phyloP scores from a whole-genome alignment of 2,329 filamentous ascomycete genomes.

The Diplodia seriata region DNA sequence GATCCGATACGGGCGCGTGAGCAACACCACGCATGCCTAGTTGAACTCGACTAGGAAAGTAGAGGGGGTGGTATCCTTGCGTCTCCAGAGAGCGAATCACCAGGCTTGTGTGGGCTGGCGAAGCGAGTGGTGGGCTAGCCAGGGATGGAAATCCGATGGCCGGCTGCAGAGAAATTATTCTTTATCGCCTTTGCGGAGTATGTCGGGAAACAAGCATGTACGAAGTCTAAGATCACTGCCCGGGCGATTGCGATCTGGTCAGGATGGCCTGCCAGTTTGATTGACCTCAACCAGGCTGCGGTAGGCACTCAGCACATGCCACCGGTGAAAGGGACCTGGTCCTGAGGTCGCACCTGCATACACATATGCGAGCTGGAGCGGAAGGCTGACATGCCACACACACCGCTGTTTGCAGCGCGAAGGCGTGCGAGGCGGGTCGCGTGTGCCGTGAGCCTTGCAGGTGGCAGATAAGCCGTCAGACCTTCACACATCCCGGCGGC shows the following conservation, averaged over 20 bases:
- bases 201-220: not conserved
- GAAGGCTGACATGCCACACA: slow-evolving; percentile 16
- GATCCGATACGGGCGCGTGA: too few species aligned
- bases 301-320: slow-evolving; percentile 7
- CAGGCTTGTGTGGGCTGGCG: slow-evolving; percentile 19
- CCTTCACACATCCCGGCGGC: not conserved
- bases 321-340: not conserved
- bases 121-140: slow-evolving; percentile 24
- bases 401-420: slow-evolving; percentile 13
- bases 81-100: not conserved
- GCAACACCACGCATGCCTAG: not conserved
- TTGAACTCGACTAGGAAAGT: not conserved
- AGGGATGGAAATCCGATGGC: slow-evolving; percentile 23
- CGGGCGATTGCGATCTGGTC: too few species aligned
- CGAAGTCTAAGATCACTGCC: too few species aligned
- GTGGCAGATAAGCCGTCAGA: not conserved
- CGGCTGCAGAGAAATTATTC: slow-evolving; percentile 12
- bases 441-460: not conserved
- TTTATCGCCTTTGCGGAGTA: not conserved
- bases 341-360: slow-evolving; percentile 2
- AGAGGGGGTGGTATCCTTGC: not conserved
- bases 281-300: slow-evolving; percentile 7
- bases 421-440: not conserved
- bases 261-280: not conserved
- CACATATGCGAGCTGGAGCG: slow-evolving; percentile 1